Evolutionary conservation across 129 eudicot genomes (phyloP).

Genomic region (Escallonia herrerae): DNA sequence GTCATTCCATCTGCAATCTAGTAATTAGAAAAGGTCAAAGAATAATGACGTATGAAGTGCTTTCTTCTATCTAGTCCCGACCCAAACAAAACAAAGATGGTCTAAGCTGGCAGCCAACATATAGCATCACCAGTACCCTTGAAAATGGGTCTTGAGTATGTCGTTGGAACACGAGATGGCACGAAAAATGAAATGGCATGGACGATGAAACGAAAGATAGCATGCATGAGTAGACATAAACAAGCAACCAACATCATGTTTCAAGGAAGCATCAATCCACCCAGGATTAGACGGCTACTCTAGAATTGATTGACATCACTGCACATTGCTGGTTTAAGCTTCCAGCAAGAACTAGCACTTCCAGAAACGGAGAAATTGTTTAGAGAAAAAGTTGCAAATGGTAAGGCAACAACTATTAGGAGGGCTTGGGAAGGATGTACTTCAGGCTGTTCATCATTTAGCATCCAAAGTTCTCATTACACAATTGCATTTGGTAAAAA

Average conservation of each 20-base stretch:
- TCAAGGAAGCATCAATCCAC: neutral
- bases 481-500: no score
- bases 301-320: no score
- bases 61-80: neutral
- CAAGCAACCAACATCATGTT: neutral
- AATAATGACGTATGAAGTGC: constrained; percentile 1
- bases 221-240: neutral
- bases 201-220: neutral
- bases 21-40: constrained; percentile 12
- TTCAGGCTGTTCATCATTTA: no score
- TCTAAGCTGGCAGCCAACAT: constrained; percentile 2
- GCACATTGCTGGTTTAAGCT: no score
- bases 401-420: no score
- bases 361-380: no score
- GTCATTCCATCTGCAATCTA: constrained; percentile 99
- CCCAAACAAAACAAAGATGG: constrained; percentile 9
- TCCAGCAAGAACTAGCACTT: no score
- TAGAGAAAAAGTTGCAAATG: no score
- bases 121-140: constrained; percentile 9
- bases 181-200: neutral
- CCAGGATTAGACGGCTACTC: neutral
- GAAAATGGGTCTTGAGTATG: neutral
- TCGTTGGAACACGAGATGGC: neutral
- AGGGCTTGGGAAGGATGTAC: no score
- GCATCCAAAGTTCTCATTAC: no score